phyloP scores from a whole-genome alignment of 2,329 filamentous ascomycete genomes.

The Allantophomopsis lycopodina region DNA sequence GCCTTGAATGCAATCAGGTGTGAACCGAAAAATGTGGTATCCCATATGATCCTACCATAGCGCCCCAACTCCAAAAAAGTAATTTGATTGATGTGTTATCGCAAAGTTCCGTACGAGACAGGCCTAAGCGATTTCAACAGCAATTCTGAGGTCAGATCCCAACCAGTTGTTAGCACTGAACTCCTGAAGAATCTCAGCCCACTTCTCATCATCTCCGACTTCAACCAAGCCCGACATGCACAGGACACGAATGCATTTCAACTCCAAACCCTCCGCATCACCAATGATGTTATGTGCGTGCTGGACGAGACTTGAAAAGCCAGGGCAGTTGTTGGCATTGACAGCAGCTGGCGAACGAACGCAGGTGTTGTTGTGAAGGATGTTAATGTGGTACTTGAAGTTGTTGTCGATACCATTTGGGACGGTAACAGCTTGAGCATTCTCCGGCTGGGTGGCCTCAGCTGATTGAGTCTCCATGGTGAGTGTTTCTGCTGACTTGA shows the following conservation, averaged over 20 bases:
- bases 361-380: slow-evolving; percentile 10
- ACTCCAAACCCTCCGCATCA: slow-evolving; percentile 4
- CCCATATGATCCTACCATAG: not conserved
- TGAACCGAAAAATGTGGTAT: no score
- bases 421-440: not conserved
- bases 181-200: slow-evolving; percentile 7
- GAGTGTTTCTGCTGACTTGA: not conserved
- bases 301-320: slow-evolving; percentile 11
- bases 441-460: not conserved
- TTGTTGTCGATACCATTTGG: not conserved
- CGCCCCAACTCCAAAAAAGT: not conserved
- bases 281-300: slow-evolving; percentile 9
- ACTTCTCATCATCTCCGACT: slow-evolving; percentile 11
- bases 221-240: slow-evolving; percentile 9
- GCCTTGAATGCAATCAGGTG: no score
- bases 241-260: slow-evolving; percentile 10
- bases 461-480: not conserved
- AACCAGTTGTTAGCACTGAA: slow-evolving; percentile 15
- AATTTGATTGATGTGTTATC: not conserved
- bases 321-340: slow-evolving; percentile 8
- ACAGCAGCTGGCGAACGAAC: slow-evolving; percentile 9
- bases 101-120: not conserved
- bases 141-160: slow-evolving; percentile 15
- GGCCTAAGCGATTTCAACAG: slow-evolving; percentile 8
- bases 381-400: slow-evolving; percentile 12